Evolutionary conservation across 106 monocot species (phyloP).

Genomic region (Allium sativum): DNA sequence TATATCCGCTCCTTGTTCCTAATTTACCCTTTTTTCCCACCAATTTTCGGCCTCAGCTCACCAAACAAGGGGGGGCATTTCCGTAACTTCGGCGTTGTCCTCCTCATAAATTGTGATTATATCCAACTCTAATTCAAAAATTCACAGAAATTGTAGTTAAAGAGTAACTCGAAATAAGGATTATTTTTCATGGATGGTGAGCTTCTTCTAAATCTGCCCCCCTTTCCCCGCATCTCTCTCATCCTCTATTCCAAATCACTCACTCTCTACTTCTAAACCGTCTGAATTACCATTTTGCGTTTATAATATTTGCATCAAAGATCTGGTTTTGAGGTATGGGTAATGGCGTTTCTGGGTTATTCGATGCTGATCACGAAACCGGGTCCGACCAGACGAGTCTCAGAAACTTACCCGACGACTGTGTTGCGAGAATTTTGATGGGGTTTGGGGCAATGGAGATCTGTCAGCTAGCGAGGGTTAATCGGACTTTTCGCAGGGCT

Average conservation of each 20-base stretch:
- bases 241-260: conserved; percentile 11
- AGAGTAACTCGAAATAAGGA: not conserved
- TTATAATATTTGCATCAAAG: not conserved
- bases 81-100: too few species aligned
- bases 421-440: conserved; percentile 60
- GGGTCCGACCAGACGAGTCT: conserved; percentile 17
- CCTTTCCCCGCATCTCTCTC: conserved; percentile 8
- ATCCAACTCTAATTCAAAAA: too few species aligned
- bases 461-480: conserved; percentile 49
- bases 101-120: too few species aligned
- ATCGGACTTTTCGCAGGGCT: conserved; percentile 54
- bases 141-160: too few species aligned
- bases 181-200: conserved; percentile 5
- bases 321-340: conserved; percentile 25
- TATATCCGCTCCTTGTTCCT: too few species aligned
- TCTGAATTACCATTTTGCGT: not conserved
- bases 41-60: too few species aligned
- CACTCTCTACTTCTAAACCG: conserved; percentile 2
- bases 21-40: too few species aligned
- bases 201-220: conserved; percentile 5
- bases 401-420: conserved; percentile 70
- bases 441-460: conserved; percentile 74
- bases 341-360: conserved; percentile 21
- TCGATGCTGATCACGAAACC: conserved; percentile 11
- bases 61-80: too few species aligned